Conservation (phyloP, 176 grass and related monocot species). For the Bolboschoenus planiculmis region DNA sequence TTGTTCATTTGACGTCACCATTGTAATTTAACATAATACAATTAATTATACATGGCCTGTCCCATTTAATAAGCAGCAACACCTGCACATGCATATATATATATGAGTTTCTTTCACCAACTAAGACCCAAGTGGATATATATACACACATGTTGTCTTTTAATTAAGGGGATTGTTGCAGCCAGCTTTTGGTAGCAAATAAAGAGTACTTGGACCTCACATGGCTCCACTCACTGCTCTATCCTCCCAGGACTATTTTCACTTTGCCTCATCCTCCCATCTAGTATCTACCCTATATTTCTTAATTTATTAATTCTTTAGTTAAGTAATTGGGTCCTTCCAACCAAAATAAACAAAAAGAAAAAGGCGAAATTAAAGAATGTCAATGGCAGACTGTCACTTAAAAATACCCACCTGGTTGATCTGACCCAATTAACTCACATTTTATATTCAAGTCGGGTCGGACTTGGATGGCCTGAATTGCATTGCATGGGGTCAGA, state of each 20-base stretch:
- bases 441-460: neutral
- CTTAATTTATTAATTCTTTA: neutral
- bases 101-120: neutral
- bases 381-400: slow-evolving; percentile 13
- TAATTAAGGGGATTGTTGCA: slow-evolving; percentile 20
- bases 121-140: too few relatives aligned
- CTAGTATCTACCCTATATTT: neutral
- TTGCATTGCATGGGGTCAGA: too few relatives aligned
- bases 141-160: slow-evolving; percentile 26
- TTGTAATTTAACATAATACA: neutral
- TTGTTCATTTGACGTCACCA: neutral
- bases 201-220: slow-evolving; percentile 20
- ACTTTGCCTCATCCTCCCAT: neutral
- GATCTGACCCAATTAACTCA: neutral
- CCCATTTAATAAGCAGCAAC: neutral
- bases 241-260: neutral
- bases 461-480: too few relatives aligned
- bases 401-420: slow-evolving; percentile 16
- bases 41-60: neutral
- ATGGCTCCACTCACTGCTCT: slow-evolving; percentile 5
- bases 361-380: neutral
- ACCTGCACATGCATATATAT: neutral
- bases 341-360: neutral
- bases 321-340: neutral
- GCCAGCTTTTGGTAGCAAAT: slow-evolving; percentile 16